Evolutionary conservation across 495 filamentous ascomycete genomes (phyloP), one percentile per base, ranked within the genome.

Genomic region (Aspergillus incahuasiensis): DNA sequence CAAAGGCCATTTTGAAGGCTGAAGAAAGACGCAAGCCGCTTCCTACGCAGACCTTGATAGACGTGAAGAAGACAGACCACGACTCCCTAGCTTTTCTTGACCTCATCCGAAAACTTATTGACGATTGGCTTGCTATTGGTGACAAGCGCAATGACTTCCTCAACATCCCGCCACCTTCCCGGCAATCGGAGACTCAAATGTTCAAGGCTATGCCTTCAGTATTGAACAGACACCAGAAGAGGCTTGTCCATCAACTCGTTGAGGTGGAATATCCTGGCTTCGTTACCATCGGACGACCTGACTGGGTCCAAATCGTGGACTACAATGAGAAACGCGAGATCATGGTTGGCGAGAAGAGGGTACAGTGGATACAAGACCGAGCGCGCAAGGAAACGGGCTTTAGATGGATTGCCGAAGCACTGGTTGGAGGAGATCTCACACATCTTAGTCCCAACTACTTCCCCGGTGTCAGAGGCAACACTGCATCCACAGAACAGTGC

Each of bases 181-280:
- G 47, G 22, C 32, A 34, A 16, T 40, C 18, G 12, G 19, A 46
- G 7, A 18, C 47, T 5, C 25, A 48, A 2, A 19, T 19, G 0
- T 18, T 55, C 15, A 58, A 35, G 11, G 32, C 25, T 25, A 53
- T 64, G 46, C 63, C 66, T 6, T 20, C 40, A n/a, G 56, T 52
- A 0, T 42, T 80, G 45, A 80, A 67, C 48, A 68, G 63, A 12
- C 79, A 74, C 47, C 83, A 92, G 57, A 84, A 83, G 56, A 74
- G 81, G 15, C 76, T 91, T 16, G 75, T 91, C 6, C 82, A 90
- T 61, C 85, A 90, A 55, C 66, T 90, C 5, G 72, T 91, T 32
- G 78, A 80, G 11, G 69, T 73, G 9, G 84, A 87, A 61, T 90
- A 82, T 53, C 83, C 88, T 0, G 65, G 69, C 4, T 68, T 85